Base-by-base conservation (phyloP, 306 rosid species). In the Fragaria nilgerrensis region DNA sequence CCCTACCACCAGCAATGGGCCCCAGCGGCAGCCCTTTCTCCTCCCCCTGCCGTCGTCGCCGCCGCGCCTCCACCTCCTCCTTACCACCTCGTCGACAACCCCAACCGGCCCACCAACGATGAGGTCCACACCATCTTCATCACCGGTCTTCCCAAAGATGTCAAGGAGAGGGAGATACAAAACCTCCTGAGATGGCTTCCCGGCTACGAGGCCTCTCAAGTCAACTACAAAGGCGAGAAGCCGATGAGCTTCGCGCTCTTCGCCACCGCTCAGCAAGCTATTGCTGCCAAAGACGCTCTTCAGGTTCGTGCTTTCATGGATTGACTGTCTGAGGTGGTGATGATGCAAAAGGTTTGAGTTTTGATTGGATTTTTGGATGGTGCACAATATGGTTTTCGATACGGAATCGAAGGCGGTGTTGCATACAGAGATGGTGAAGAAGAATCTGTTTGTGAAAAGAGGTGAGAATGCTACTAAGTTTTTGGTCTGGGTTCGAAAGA, bases 191-290 rank as follows among this genome's bases (percentile, higher is more conserved):
- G 99, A 53, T 96, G 99, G 99, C 58, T 96, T 29, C 98, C 99
- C 1, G 99, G 99, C 0, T 96, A 91, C 70, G 99, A 96, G 83
- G 99, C 99, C 59, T 96, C 99, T 29, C 99, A 96, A 53, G 86
- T 92, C 0, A 96, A 96, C 80, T 86, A 87, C 75, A 96, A 96
- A 83, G 99, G 97, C 9, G 99, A 96, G 56, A 96, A 96, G 74
- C 99, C 99, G 12, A 96, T 96, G 97, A 96, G 99, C 23, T 96
- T 96, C 48, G 99, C 98, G 22, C 97, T 96, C 15, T 96, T 96
- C 77, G 74, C 87, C 50, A 29, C 89, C 2, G 84, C 91, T 3
- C 99, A 89, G 71, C 87, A 88, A 56, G 99, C 99, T 9, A 52
- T 92, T 73, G 89, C 92, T 5, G 99, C 98, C 15, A 96, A 89